Conservation (phyloP, 2,329 filamentous ascomycete species). For the Lachnellula hyalina region DNA sequence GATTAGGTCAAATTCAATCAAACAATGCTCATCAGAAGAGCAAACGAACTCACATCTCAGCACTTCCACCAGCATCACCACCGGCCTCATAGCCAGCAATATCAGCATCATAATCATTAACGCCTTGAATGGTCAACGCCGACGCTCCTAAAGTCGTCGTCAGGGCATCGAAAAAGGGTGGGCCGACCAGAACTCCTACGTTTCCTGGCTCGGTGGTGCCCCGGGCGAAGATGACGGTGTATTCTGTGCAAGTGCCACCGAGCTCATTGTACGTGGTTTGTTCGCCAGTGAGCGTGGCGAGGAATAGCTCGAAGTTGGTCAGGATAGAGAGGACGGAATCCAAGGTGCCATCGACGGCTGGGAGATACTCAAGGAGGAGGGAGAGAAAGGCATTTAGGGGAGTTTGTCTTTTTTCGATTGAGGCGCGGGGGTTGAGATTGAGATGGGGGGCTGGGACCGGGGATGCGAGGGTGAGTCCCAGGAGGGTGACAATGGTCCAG, state of each 20-base stretch:
- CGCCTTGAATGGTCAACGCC: conserved; percentile 27
- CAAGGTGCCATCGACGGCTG: conserved; percentile 20
- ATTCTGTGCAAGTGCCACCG: conserved; percentile 19
- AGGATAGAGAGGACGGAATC: conserved; percentile 14
- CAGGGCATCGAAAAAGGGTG: conserved; percentile 29
- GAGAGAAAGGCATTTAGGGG: conserved; percentile 23
- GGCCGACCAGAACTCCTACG: conserved; percentile 34
- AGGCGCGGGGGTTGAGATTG: neutral
- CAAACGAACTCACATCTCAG: conserved; percentile 20
- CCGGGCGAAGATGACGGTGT: conserved; percentile 43
- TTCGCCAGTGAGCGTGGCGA: conserved; percentile 19
- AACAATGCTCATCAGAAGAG: neutral
- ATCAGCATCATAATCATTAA: conserved; percentile 31
- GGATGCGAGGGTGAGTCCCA: conserved; percentile 12
- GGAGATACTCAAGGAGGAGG: conserved; percentile 21
- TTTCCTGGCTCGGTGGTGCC: conserved; percentile 45
- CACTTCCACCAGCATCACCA: conserved; percentile 22
- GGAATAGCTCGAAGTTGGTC: conserved; percentile 18
- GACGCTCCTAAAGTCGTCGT: conserved; percentile 16
- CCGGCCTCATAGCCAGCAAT: conserved; percentile 23
- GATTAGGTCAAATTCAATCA: neutral
- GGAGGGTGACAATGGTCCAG: conserved; percentile 8
- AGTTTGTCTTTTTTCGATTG: conserved; percentile 12
- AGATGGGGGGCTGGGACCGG: conserved; percentile 8
- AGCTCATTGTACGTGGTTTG: conserved; percentile 26